phyloP scores from a whole-genome alignment of 345 rosid species.

The Psidium friedrichsthalianum region DNA sequence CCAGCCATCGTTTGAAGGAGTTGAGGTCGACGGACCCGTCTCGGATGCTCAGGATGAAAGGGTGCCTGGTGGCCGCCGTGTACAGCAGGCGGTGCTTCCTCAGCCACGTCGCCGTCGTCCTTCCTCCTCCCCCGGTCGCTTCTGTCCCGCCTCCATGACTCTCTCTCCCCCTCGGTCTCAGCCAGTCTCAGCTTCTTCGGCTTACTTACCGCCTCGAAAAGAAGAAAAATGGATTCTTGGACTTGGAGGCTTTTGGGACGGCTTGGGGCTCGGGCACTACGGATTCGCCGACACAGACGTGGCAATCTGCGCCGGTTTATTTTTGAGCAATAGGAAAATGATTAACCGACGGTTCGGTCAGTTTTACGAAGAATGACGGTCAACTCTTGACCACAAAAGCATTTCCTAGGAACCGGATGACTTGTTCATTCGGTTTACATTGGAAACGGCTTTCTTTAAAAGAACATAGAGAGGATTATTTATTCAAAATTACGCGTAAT shows the following conservation, averaged over 20 bases:
- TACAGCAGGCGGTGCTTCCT: constrained; percentile 46
- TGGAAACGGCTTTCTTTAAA: no score
- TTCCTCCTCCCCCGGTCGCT: constrained; percentile 11
- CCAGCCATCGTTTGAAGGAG: constrained; percentile 81
- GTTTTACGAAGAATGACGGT: no score
- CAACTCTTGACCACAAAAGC: no score
- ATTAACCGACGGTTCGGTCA: no score
- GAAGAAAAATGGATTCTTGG: fast-evolving
- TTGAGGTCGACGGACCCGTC: constrained; percentile 62
- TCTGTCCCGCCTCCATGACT: constrained; percentile 10
- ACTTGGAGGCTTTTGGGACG: background rate
- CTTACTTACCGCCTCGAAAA: background rate
- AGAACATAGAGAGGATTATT: no score
- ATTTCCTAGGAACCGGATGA: no score
- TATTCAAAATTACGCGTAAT: no score
- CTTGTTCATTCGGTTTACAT: no score
- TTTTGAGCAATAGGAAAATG: background rate
- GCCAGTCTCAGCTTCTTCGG: background rate
- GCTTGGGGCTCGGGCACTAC: background rate
- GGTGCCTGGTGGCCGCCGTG: constrained; percentile 59
- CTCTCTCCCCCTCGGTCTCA: background rate
- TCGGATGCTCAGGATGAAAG: constrained; percentile 52
- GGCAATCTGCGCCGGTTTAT: background rate
- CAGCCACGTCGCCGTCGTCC: constrained; percentile 50
- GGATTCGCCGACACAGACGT: background rate